Conservation (phyloP, 768 basidiomycete genomes). For the Auricularia sp. region DNA sequence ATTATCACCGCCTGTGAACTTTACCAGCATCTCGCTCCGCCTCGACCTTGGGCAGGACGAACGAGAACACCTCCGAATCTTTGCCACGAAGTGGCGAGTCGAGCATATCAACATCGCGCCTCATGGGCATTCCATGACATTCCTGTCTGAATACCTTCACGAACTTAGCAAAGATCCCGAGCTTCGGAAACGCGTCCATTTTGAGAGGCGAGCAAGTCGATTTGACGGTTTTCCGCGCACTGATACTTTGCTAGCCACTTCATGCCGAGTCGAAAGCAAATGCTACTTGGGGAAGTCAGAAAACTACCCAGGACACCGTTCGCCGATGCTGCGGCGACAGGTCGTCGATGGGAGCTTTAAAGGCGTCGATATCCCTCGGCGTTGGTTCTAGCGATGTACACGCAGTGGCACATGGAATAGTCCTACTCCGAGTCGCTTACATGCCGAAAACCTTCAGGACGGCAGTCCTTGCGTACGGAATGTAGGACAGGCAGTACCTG, state of each 20-base stretch:
- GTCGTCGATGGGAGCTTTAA: neutral
- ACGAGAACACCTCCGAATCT: neutral
- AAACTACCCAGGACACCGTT: neutral
- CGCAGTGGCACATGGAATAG: neutral
- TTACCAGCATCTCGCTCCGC: too few species aligned
- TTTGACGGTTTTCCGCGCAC: neutral
- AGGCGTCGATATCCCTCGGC: neutral
- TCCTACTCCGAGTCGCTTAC: slow-evolving; percentile 1
- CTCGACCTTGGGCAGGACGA: too few species aligned
- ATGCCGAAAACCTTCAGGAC: slow-evolving; percentile 55
- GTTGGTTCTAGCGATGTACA: neutral
- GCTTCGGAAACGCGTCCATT: neutral
- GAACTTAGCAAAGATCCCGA: neutral
- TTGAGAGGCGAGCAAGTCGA: neutral
- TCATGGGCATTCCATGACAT: neutral
- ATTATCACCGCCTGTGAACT: too few species aligned
- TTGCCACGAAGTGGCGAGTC: neutral
- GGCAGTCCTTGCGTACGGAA: slow-evolving; percentile 78
- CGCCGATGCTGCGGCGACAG: neutral
- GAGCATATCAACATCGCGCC: neutral
- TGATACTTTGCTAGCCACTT: neutral
- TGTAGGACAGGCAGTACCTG: slow-evolving; percentile 43
- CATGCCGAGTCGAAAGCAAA: neutral
- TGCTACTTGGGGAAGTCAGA: neutral
- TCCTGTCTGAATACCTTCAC: neutral